Conservation (phyloP, 108 stramenopile genomes). For the Pelagomonas calceolata region DNA sequence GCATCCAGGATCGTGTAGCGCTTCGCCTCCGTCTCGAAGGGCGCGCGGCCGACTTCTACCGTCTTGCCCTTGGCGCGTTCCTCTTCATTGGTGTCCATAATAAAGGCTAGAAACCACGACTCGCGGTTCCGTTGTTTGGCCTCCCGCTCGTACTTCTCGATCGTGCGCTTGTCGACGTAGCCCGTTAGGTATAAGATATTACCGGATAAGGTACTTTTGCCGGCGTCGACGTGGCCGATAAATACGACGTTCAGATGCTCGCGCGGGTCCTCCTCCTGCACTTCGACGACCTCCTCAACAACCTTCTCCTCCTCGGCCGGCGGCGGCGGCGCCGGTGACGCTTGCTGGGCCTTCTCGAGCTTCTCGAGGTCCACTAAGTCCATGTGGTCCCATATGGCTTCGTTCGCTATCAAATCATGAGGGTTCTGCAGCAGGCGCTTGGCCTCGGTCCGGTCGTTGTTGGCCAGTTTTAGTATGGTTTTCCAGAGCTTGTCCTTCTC, state of each 20-base stretch:
- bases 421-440: slow-evolving; percentile 61
- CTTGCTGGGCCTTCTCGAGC: slow-evolving; percentile 19
- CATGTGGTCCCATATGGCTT: slow-evolving; percentile 53
- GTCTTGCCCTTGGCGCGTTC: slow-evolving; percentile 99
- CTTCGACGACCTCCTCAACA: slow-evolving; percentile 22
- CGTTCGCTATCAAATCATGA: slow-evolving; percentile 58
- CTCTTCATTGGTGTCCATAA: slow-evolving; percentile 99
- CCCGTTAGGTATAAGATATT: slow-evolving; percentile 94
- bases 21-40: slow-evolving; percentile 81
- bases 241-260: slow-evolving; percentile 97
- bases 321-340: slow-evolving; percentile 6
- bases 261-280: slow-evolving; percentile 84
- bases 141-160: slow-evolving; percentile 93
- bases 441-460: slow-evolving; percentile 60
- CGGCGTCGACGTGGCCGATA: slow-evolving; percentile 96
- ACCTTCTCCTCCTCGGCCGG: slow-evolving; percentile 16
- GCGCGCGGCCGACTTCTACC: slow-evolving; percentile 95
- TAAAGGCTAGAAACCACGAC: slow-evolving; percentile 98
- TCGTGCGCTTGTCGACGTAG: slow-evolving; percentile 97
- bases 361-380: slow-evolving; percentile 19
- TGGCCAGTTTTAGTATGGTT: slow-evolving; percentile 53
- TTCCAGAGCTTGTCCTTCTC: slow-evolving; percentile 77
- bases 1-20: slow-evolving; percentile 99
- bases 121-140: slow-evolving; percentile 99
- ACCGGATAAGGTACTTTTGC: slow-evolving; percentile 94